A percentile compares a stretch with the other conserved stretches of the same genome.
Conservation (phyloP, 768 basidiomycete genomes). For the Lactarius hatsudake region DNA sequence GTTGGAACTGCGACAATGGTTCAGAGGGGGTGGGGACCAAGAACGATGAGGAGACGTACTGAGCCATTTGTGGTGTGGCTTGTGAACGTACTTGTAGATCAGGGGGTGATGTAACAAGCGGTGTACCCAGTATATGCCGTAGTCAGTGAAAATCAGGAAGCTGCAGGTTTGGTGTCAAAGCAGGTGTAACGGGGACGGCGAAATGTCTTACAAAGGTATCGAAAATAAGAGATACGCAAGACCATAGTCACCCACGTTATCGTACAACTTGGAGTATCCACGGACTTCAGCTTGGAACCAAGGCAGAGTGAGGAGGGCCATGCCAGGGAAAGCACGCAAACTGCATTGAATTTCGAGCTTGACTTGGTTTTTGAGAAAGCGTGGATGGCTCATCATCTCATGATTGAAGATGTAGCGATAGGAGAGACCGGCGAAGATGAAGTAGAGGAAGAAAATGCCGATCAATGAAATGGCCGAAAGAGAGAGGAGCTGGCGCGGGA, state of each 20-base stretch:
- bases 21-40: neutral
- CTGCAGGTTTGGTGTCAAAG: slow-evolving; percentile 36
- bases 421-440: slow-evolving; percentile 80
- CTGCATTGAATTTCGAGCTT: slow-evolving; percentile 73
- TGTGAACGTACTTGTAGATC: slow-evolving; percentile 90
- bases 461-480: slow-evolving; percentile 67
- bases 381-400: slow-evolving; percentile 92
- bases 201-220: slow-evolving; percentile 55
- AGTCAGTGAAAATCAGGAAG: slow-evolving; percentile 88
- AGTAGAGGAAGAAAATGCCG: slow-evolving; percentile 85
- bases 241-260: slow-evolving; percentile 76
- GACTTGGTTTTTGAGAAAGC: slow-evolving; percentile 88
- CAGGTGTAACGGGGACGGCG: neutral
- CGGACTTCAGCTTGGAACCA: slow-evolving; percentile 93
- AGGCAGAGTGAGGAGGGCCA: slow-evolving; percentile 83
- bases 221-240: slow-evolving; percentile 69
- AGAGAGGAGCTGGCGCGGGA: slow-evolving; percentile 76
- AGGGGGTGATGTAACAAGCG: slow-evolving; percentile 80
- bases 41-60: slow-evolving; percentile 50
- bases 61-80: slow-evolving; percentile 99
- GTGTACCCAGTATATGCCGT: slow-evolving; percentile 96
- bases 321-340: slow-evolving; percentile 74
- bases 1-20: slow-evolving; percentile 69
- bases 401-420: slow-evolving; percentile 90
- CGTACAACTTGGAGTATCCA: slow-evolving; percentile 79